Evolutionary conservation across 305 asterid species (phyloP), one percentile per base, ranked within the genome.

Genomic region (Lippia alba): DNA sequence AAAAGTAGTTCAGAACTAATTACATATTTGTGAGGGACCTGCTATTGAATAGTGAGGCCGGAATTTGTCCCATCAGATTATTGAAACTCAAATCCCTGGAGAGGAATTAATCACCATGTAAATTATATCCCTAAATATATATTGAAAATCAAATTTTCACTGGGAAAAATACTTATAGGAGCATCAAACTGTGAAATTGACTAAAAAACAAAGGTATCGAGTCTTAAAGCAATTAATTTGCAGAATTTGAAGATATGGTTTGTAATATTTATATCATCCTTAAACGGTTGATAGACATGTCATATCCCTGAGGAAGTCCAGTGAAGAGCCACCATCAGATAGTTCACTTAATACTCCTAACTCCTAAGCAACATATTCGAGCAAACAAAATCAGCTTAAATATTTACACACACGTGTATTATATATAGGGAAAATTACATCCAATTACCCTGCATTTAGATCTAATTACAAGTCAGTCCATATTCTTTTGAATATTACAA

Each of bases 301-400:
- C 93, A 91, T 74, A 55, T 84, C 74, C 72, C 74, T 70, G 59
- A 88, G 76, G 58, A 94, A 89, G 79, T 82, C 89, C 55, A 91
- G 78, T 18, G 97, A 83, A 77, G 92, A 84, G 84, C 87, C 87
- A 76, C 89, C 92, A 70, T 86, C 86, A 30, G 87, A 80, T 74
- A 92, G 64, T 76, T 88, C 96, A 69, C 96, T 82, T 84, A 92
- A n/a, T n/a, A n/a, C n/a, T n/a, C n/a, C n/a, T n/a, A 85, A 83
- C 94, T 86, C 92, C 98, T 92, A 24, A 24, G 30, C 30, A 24
- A 11, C 73, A 69, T 64, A 67, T n/a, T 7, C 19, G 12, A 24
- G 30, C 30, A 24, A 24, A 24, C 30, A 24, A 24, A 24, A 24
- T 24, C 30, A 24, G 30, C 30, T 24, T 24, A 24, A 24, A 24